Evolutionary conservation across 148 eudicot species (phyloP).

Genomic region (Rhododendron williamsianum): DNA sequence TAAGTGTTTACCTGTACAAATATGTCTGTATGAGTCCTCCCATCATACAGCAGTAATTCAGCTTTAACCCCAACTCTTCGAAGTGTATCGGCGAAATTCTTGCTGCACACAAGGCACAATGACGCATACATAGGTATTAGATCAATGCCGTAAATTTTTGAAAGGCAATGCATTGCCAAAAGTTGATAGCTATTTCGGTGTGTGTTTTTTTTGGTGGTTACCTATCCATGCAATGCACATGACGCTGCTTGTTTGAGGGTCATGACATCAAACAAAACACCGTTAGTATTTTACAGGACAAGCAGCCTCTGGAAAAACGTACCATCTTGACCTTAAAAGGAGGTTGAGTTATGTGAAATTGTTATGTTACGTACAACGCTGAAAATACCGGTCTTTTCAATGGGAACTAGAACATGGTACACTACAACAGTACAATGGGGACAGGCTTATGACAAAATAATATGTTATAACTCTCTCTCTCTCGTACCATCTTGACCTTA

Average conservation of each 20-base stretch:
- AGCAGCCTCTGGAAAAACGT: neutral
- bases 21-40: slow-evolving; percentile 85
- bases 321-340: neutral
- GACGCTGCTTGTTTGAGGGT: neutral
- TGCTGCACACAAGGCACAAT: slow-evolving; percentile 28
- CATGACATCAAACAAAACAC: neutral
- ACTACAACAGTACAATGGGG: neutral
- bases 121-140: neutral
- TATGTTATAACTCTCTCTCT: neutral
- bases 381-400: neutral
- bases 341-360: neutral
- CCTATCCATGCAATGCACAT: neutral
- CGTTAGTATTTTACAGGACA: neutral
- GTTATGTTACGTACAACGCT: neutral
- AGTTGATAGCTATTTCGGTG: neutral
- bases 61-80: slow-evolving; percentile 71
- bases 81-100: slow-evolving; percentile 78
- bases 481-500: no score
- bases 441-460: neutral
- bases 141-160: neutral
- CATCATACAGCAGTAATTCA: slow-evolving; percentile 68
- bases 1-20: slow-evolving; percentile 71
- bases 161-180: neutral
- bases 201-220: neutral
- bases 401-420: neutral